These are phyloP conservation scores for Penicillium brasilianum DNA, from an alignment of 2,329 filamentous ascomycete genomes.

Conservation along the genomic window DNA sequence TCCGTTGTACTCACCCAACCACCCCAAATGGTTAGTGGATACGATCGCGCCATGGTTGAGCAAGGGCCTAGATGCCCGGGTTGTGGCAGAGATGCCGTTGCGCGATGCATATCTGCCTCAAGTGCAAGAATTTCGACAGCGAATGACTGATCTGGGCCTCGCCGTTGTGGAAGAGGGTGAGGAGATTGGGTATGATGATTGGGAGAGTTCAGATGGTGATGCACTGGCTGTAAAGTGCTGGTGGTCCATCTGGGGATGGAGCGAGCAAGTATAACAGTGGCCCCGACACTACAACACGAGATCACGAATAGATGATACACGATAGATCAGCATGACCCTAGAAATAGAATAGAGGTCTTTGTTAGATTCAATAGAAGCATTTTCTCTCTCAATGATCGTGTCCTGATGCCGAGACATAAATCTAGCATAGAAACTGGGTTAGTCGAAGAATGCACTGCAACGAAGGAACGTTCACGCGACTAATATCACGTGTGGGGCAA, in stretches of 20 bases:
- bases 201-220: constrained; percentile 50
- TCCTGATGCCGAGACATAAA: background rate
- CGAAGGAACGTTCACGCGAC: constrained; percentile 2
- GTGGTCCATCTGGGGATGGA: constrained; percentile 56
- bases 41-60: constrained; percentile 73
- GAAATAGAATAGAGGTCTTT: constrained; percentile 14
- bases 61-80: constrained; percentile 61
- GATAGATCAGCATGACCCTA: constrained; percentile 30
- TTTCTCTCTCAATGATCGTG: background rate
- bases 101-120: constrained; percentile 71
- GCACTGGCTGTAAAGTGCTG: constrained; percentile 52
- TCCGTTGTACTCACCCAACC: constrained; percentile 82
- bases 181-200: constrained; percentile 55
- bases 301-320: constrained; percentile 40
- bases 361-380: constrained; percentile 1
- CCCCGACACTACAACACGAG: constrained; percentile 24
- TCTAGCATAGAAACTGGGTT: background rate
- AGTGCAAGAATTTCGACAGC: constrained; percentile 64
- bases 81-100: constrained; percentile 80
- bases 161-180: constrained; percentile 57
- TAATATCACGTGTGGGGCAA: constrained; percentile 20
- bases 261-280: constrained; percentile 38
- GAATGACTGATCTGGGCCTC: constrained; percentile 63
- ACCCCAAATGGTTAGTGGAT: constrained; percentile 74
- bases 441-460: background rate